Conservation (phyloP, 2,329 filamentous ascomycete species). For the Penicillium sp. region DNA sequence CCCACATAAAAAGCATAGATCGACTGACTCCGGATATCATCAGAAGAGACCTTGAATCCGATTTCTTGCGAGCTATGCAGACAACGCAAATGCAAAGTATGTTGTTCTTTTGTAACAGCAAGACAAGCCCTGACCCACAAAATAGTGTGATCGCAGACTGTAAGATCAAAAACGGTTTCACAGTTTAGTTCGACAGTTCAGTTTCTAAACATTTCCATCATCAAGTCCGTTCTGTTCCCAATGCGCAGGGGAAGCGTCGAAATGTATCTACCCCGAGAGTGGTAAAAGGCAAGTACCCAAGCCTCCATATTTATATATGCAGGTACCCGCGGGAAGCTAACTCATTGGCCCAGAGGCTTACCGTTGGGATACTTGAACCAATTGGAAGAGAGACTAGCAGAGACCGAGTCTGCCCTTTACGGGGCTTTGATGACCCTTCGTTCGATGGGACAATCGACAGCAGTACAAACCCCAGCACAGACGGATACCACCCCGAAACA, state of each 20-base stretch:
- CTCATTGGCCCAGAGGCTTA: slow-evolving; percentile 14
- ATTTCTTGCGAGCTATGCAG: slow-evolving; percentile 25
- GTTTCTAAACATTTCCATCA: neutral
- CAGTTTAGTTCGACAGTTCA: neutral
- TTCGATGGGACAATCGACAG: slow-evolving; percentile 4
- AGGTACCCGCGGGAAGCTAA: slow-evolving; percentile 3
- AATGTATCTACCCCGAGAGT: slow-evolving; percentile 23
- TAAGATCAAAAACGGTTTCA: slow-evolving; percentile 5
- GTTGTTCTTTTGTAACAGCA: neutral
- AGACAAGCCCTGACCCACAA: slow-evolving; percentile 5
- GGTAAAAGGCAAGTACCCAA: slow-evolving; percentile 17
- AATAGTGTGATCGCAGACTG: slow-evolving; percentile 24
- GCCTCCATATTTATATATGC: neutral
- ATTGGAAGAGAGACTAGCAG: slow-evolving; percentile 21
- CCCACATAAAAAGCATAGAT: neutral
- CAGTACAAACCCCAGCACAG: slow-evolving; percentile 9
- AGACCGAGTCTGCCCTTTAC: slow-evolving; percentile 25
- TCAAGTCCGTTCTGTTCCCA: slow-evolving; percentile 21
- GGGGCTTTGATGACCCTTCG: slow-evolving; percentile 18
- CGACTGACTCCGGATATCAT: slow-evolving; percentile 2
- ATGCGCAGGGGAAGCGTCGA: slow-evolving; percentile 16
- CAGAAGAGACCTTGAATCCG: slow-evolving; percentile 11
- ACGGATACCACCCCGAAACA: slow-evolving; percentile 8
- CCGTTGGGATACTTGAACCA: slow-evolving; percentile 25
- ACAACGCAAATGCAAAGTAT: slow-evolving; percentile 25